Evolutionary conservation across 2,329 filamentous ascomycete species (phyloP).

Genomic region (Aciculosporium take): DNA sequence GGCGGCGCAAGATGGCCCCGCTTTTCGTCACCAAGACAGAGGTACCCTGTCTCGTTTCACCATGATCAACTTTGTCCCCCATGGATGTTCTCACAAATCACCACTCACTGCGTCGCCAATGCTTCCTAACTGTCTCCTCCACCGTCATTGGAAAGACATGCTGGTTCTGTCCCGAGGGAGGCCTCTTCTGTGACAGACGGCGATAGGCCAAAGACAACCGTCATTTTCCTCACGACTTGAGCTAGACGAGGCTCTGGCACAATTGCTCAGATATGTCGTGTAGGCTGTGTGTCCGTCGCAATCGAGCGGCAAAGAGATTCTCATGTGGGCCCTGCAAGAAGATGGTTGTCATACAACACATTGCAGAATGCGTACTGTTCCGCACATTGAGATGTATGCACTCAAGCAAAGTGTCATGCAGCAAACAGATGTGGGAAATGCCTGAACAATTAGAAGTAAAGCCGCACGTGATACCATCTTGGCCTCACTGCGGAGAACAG

Average conservation of each 20-base stretch:
- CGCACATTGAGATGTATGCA: too few relatives aligned
- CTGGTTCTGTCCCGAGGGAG: not conserved
- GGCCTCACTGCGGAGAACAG: not conserved
- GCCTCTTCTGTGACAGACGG: not conserved
- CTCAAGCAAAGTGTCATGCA: not conserved
- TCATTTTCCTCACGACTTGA: too few relatives aligned
- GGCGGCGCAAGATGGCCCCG: conserved; percentile 5
- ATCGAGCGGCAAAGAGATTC: not conserved
- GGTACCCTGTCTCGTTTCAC: too few relatives aligned
- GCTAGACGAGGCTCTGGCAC: too few relatives aligned
- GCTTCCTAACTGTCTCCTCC: not conserved
- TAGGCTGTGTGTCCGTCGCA: not conserved
- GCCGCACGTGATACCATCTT: not conserved
- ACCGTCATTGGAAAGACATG: not conserved
- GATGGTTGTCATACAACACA: not conserved
- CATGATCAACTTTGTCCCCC: too few relatives aligned
- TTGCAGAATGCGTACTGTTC: too few relatives aligned
- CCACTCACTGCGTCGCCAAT: too few relatives aligned
- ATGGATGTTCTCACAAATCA: too few relatives aligned
- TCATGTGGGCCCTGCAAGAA: not conserved
- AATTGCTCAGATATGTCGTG: not conserved
- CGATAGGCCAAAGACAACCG: too few relatives aligned
- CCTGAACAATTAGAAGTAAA: too few relatives aligned
- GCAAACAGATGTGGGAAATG: too few relatives aligned
- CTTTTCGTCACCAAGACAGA: too few relatives aligned